Evolutionary conservation across 1,284 basidiomycete genomes (phyloP).

Genomic region (Austropuccinia psidii): DNA sequence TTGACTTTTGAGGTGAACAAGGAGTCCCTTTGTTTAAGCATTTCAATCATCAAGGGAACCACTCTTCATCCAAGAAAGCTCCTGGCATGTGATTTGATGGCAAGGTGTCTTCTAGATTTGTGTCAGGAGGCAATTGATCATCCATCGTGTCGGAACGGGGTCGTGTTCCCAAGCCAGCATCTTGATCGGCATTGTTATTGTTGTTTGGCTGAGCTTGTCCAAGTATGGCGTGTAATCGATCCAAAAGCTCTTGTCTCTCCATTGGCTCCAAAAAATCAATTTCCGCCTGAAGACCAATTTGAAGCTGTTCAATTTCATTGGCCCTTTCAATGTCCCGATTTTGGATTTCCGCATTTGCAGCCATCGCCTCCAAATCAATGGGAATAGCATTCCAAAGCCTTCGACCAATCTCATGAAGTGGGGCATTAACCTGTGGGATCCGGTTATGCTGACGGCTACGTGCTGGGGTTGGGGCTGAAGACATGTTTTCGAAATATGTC

Average conservation of each 20-base stretch:
- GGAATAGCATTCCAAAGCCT: neutral
- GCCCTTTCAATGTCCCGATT: neutral
- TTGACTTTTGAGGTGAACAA: too few relatives aligned
- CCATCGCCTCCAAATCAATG: neutral
- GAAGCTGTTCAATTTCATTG: constrained; percentile 37
- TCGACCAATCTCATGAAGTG: neutral
- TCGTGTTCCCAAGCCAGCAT: too few relatives aligned
- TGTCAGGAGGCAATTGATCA: too few relatives aligned
- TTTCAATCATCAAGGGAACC: too few relatives aligned
- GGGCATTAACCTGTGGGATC: too few relatives aligned
- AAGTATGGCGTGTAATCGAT: constrained; percentile 38
- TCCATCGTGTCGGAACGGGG: too few relatives aligned
- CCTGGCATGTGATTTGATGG: too few relatives aligned
- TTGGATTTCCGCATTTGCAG: neutral
- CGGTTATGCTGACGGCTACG: neutral
- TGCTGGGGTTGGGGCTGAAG: neutral
- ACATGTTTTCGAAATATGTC: constrained; percentile 37
- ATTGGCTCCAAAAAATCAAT: constrained; percentile 37
- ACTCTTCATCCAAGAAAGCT: too few relatives aligned
- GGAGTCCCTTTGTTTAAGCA: too few relatives aligned
- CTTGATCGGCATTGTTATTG: too few relatives aligned
- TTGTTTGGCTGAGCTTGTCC: too few relatives aligned
- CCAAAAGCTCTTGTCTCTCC: constrained; percentile 38
- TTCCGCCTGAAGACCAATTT: constrained; percentile 37
- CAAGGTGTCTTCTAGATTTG: too few relatives aligned